Base-by-base conservation (phyloP, 2,329 filamentous ascomycete species). In the Penicillium sp. region DNA sequence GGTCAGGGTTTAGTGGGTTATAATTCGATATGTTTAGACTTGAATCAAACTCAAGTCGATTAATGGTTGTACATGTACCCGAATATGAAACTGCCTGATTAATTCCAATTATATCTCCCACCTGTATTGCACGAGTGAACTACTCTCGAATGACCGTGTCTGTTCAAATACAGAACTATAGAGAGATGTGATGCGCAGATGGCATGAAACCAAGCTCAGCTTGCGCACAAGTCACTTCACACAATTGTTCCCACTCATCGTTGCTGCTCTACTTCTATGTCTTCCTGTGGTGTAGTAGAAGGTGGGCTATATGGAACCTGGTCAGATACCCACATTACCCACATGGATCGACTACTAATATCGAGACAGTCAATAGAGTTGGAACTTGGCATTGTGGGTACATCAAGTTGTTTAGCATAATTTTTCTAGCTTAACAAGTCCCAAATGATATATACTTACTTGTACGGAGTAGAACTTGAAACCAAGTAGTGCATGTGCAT, bases 1-100 rank as follows among this genome's bases (percentile, higher is more conserved):
- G 27, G 3, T 27, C 21, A 43, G 21, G 38, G 70, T 52, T 67
- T 49, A 44, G 13, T 36, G 18, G 18, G 39, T 13, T 46, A n/a
- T 49, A 29, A 53, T 32, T 31, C 8, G 39, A 43, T 42, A 14
- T 49, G 9, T 7, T 44, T 13, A 2, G 7, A 36, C 31, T 38
- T 13, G 5, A 9, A 18, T 21, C 34, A 5, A 52, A n/a, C 16
- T 50, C 24, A 27, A 27, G 24, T 27, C 24, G 24, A 34, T 43
- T 42, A 38, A 43, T 44, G 43, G 39, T 44, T 49, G 40, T 56
- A 56, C 21, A 56, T 54, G 24, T 49, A 56, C 40, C 40, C 39
- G 14, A 49, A 49, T 32, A 50, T 47, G 29, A 55, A 11, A 50
- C 40, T 32, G 14, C 27, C 11, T 43, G 16, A 21, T 14, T 32